These are phyloP conservation scores for Russula ochroleuca DNA, from an alignment of 768 basidiomycete genomes.

Conservation along the genomic window DNA sequence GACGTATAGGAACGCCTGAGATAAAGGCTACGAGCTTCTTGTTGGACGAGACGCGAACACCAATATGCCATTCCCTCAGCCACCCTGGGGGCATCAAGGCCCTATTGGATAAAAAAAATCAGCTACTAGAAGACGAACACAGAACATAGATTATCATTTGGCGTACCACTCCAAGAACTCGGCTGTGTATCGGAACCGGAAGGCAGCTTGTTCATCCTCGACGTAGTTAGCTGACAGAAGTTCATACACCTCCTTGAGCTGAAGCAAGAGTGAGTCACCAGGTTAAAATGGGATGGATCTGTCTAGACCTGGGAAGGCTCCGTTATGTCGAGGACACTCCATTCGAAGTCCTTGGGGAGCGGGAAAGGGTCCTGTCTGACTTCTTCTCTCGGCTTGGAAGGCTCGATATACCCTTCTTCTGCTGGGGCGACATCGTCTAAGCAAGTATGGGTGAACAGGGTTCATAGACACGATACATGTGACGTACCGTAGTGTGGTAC, in stretches of 20 bases:
- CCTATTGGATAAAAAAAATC: constrained; percentile 44
- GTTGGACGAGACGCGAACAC: constrained; percentile 85
- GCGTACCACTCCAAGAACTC: constrained; percentile 88
- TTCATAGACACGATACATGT: not conserved
- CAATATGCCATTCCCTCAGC: constrained; percentile 91
- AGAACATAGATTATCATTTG: too few relatives aligned
- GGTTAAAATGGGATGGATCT: not conserved
- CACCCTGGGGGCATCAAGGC: constrained; percentile 94
- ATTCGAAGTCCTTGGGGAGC: constrained; percentile 89
- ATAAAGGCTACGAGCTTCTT: constrained; percentile 97
- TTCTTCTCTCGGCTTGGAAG: constrained; percentile 66
- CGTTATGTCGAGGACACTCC: constrained; percentile 77
- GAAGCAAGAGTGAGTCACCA: not conserved
- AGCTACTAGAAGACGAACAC: not conserved
- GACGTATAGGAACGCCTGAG: constrained; percentile 80
- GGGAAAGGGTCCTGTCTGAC: constrained; percentile 86
- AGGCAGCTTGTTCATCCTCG: constrained; percentile 93
- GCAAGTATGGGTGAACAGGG: constrained; percentile 15
- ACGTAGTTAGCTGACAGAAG: constrained; percentile 92
- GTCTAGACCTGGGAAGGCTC: constrained; percentile 63
- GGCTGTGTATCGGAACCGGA: constrained; percentile 92
- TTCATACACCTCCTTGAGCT: constrained; percentile 91
- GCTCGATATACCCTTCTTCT: constrained; percentile 87
- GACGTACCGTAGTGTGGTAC: constrained; percentile 78
- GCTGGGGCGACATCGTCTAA: constrained; percentile 59